Evolutionary conservation across 768 basidiomycete species (phyloP).

Genomic region (Wakefieldia striispora): DNA sequence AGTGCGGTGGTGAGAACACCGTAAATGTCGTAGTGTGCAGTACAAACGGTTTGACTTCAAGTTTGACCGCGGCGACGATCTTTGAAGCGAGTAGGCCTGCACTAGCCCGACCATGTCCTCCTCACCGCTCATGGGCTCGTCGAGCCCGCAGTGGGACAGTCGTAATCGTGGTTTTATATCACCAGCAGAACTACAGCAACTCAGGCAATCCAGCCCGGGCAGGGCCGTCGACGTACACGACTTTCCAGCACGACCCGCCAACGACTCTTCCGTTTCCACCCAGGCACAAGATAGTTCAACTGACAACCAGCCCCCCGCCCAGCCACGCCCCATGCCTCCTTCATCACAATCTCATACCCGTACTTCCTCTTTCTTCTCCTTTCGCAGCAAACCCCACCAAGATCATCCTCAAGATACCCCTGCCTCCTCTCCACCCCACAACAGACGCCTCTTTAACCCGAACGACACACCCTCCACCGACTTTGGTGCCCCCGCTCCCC

Average conservation of each 20-base stretch:
- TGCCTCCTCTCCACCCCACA: conserved; percentile 12
- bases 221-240: conserved; percentile 32
- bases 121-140: conserved; percentile 21
- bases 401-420: conserved; percentile 12
- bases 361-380: conserved; percentile 66
- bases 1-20: background rate
- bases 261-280: conserved; percentile 9
- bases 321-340: conserved; percentile 28
- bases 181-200: conserved; percentile 33
- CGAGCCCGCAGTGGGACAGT: conserved; percentile 37
- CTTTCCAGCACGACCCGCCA: conserved; percentile 29
- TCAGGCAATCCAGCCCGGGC: conserved; percentile 32
- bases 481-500: conserved; percentile 24
- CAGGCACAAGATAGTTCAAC: conserved; percentile 17
- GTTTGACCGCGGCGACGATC: conserved; percentile 8
- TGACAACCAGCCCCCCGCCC: conserved; percentile 16
- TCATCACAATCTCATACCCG: conserved; percentile 43
- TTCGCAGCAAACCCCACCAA: conserved; percentile 41
- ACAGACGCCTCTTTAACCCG: conserved; percentile 14
- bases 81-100: background rate
- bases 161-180: conserved; percentile 35
- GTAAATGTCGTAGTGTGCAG: too few species aligned
- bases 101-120: conserved; percentile 12
- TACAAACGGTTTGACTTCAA: too few species aligned
- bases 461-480: conserved; percentile 15